Percentiles rank a stretch among this genome's conserved stretches.
These are phyloP conservation scores for Scalesia atractyloides DNA, from an alignment of 129 eudicot genomes.

Conservation along the genomic window DNA sequence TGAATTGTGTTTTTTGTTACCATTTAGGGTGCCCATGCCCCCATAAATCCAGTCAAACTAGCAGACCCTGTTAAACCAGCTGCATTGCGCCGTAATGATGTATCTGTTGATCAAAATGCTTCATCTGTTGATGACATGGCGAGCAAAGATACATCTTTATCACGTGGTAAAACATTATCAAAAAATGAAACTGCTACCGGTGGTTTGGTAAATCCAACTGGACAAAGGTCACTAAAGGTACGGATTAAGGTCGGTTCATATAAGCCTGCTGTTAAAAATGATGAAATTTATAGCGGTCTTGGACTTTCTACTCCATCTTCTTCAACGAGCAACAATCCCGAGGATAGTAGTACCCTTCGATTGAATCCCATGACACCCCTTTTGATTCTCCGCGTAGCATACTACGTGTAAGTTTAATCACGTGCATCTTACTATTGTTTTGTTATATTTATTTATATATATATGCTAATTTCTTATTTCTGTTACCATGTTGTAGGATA, in stretches of 20 bases:
- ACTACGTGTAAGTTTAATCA: slow-evolving; percentile 47
- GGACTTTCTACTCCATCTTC: slow-evolving; percentile 68
- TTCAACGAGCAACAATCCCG: slow-evolving; percentile 50
- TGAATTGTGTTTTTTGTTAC: slow-evolving; percentile 31
- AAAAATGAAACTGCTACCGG: slow-evolving; percentile 32
- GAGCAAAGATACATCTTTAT: slow-evolving; percentile 33
- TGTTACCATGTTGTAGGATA: slow-evolving; percentile 42
- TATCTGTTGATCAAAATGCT: slow-evolving; percentile 15
- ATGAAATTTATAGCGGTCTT: slow-evolving; percentile 61
- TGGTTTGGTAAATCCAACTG: slow-evolving; percentile 41
- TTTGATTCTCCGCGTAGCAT: slow-evolving; percentile 48
- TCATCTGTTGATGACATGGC: slow-evolving; percentile 30
- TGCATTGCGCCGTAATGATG: neutral
- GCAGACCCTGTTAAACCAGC: slow-evolving; percentile 41
- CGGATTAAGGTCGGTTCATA: slow-evolving; percentile 67
- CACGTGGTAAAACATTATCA: slow-evolving; percentile 26
- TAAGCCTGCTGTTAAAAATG: slow-evolving; percentile 44
- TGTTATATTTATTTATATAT: neutral
- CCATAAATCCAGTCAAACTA: slow-evolving; percentile 32
- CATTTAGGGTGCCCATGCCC: slow-evolving; percentile 44
- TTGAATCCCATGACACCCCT: slow-evolving; percentile 32
- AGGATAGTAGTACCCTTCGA: slow-evolving; percentile 38
- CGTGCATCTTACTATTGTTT: neutral
- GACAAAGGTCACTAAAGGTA: slow-evolving; percentile 53
- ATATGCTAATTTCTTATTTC: slow-evolving; percentile 8